Conservation (phyloP, 2,329 filamentous ascomycete species). For the Verticillium dahliae region DNA sequence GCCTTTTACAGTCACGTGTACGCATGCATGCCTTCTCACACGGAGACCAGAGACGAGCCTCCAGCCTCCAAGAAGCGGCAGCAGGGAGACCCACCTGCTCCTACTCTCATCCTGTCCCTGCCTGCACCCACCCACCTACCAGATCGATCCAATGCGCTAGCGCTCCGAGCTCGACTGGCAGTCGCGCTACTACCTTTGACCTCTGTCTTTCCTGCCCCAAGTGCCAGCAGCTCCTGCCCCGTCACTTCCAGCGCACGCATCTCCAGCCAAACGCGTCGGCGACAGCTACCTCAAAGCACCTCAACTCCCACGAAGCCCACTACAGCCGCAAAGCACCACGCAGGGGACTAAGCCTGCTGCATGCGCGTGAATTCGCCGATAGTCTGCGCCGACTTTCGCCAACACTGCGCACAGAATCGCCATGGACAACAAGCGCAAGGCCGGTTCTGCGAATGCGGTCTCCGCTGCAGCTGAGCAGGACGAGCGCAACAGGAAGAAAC, state of each 20-base stretch:
- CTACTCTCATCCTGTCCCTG: not conserved
- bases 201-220: not conserved
- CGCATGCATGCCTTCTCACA: not conserved
- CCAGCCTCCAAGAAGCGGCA: not conserved
- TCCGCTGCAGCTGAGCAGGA: slow-evolving; percentile 34
- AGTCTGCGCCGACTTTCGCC: not conserved
- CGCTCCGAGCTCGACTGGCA: not conserved
- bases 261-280: slow-evolving; percentile 9
- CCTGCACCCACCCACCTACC: not conserved
- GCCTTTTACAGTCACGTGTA: not conserved
- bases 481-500: slow-evolving; percentile 50
- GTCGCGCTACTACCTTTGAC: not conserved
- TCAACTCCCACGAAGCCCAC: slow-evolving; percentile 4
- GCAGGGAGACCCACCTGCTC: not conserved
- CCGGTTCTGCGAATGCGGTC: slow-evolving; percentile 34
- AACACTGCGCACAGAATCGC: slow-evolving; percentile 3
- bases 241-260: not conserved
- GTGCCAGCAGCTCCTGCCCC: not conserved
- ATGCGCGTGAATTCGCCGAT: not conserved
- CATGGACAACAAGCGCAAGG: slow-evolving; percentile 55
- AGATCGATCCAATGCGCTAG: not conserved
- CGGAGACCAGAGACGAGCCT: not conserved
- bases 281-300: slow-evolving; percentile 3
- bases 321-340: slow-evolving; percentile 1
- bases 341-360: not conserved